phyloP scores from a whole-genome alignment of 305 asterid genomes.

The Withania somnifera region DNA sequence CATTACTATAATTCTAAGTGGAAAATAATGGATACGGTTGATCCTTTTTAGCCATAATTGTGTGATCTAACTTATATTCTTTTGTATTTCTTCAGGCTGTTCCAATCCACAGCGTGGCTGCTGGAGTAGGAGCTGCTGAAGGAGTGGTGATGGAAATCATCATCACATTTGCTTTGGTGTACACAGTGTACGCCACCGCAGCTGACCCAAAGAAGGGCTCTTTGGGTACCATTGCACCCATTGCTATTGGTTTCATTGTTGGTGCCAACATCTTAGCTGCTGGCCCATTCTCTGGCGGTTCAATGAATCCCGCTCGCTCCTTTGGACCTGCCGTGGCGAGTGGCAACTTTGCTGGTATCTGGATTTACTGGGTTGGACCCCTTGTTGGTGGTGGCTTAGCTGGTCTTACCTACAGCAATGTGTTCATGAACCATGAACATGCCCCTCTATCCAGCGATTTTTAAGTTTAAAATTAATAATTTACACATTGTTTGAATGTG shows the following conservation, averaged over 20 bases:
- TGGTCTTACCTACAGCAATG: slow-evolving; percentile 47
- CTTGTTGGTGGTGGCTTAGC: slow-evolving; percentile 83
- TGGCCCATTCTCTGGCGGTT: slow-evolving; percentile 87
- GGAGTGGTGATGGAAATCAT: slow-evolving; percentile 73
- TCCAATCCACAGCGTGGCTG: slow-evolving; percentile 47
- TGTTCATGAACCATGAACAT: slow-evolving; percentile 50
- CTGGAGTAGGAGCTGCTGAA: slow-evolving; percentile 49
- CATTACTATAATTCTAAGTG: no score
- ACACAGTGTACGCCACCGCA: slow-evolving; percentile 88
- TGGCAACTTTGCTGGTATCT: slow-evolving; percentile 42
- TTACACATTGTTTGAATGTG: background rate
- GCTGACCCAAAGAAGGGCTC: slow-evolving; percentile 83
- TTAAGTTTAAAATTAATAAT: background rate
- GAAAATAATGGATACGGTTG: no score
- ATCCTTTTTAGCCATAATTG: background rate
- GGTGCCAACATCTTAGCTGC: slow-evolving; percentile 88
- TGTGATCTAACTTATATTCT: background rate
- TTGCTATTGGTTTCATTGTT: slow-evolving; percentile 79
- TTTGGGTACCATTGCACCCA: slow-evolving; percentile 65
- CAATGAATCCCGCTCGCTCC: slow-evolving; percentile 92
- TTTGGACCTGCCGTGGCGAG: slow-evolving; percentile 68
- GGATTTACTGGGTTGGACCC: slow-evolving; percentile 92
- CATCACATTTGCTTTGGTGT: slow-evolving; percentile 70
- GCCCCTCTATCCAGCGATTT: slow-evolving; percentile 37
- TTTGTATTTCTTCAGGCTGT: slow-evolving; percentile 26